Conservation (phyloP, 352 stramenopile species). For the Pythium utonaiense region DNA sequence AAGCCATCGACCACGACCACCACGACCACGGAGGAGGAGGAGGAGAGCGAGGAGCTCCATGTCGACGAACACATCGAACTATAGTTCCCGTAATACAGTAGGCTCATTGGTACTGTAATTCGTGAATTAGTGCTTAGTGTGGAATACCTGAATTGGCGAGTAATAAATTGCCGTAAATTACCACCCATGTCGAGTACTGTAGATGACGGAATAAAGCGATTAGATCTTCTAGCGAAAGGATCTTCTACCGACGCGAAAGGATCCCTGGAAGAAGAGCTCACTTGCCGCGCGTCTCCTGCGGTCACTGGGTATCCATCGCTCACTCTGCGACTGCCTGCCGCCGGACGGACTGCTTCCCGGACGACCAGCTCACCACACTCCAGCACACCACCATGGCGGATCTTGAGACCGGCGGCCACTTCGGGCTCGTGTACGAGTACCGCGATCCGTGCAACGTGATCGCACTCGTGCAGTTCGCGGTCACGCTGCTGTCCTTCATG, state of each 20-base stretch:
- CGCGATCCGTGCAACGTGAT: constrained; percentile 81
- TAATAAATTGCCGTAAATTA: not conserved
- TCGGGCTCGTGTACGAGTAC: constrained; percentile 82
- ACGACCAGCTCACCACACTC: not conserved
- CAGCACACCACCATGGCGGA: constrained; percentile 49
- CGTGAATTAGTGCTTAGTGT: not conserved
- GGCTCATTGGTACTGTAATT: not conserved
- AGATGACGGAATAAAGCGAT: constrained; percentile 16
- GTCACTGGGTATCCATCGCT: not conserved
- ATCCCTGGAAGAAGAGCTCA: not conserved
- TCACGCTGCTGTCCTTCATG: constrained; percentile 67
- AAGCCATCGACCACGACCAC: not conserved
- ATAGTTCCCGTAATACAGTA: not conserved
- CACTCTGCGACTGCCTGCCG: constrained; percentile 3
- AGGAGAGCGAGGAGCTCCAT: not conserved
- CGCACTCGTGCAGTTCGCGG: constrained; percentile 64
- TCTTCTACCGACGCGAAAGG: not conserved
- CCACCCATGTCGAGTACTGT: not conserved
- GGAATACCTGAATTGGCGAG: not conserved
- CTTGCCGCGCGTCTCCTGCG: too few species aligned
- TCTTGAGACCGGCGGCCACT: constrained; percentile 59
- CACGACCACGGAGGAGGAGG: constrained; percentile 4
- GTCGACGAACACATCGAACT: constrained; percentile 17
- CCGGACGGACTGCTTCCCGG: not conserved
- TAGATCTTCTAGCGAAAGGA: not conserved